Evolutionary conservation across 2,329 filamentous ascomycete genomes (phyloP).

Genomic region (Aureobasidium lini): DNA sequence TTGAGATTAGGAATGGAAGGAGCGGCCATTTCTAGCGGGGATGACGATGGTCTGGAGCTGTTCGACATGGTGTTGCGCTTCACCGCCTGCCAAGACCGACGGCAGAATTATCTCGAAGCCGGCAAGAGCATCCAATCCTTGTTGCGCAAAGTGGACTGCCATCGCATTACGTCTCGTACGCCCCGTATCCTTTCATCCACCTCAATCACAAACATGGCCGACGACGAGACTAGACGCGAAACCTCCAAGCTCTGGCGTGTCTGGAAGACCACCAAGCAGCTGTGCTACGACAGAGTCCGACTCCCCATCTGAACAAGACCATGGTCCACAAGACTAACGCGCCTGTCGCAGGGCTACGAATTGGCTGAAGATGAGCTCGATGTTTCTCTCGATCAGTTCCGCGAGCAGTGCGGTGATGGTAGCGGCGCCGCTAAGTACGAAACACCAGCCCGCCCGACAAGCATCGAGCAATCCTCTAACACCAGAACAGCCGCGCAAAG

Average conservation of each 20-base stretch:
- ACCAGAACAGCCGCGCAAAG: slow-evolving; percentile 59
- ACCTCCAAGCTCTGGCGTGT: slow-evolving; percentile 77
- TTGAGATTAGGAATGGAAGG: slow-evolving; percentile 66
- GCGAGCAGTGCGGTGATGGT: slow-evolving; percentile 59
- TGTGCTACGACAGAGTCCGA: slow-evolving; percentile 82
- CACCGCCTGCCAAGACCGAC: not conserved
- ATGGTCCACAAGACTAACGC: not conserved
- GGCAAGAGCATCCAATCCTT: not conserved
- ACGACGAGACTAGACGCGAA: slow-evolving; percentile 24
- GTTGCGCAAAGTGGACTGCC: not conserved
- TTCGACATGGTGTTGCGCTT: not conserved
- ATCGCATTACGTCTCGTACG: not conserved
- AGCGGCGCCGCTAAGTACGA: slow-evolving; percentile 68
- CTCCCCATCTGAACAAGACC: slow-evolving; percentile 15
- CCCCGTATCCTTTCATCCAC: not conserved
- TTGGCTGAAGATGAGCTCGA: slow-evolving; percentile 82
- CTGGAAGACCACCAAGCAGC: slow-evolving; percentile 88
- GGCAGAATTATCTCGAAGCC: slow-evolving; percentile 1
- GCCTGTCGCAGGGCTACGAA: slow-evolving; percentile 69
- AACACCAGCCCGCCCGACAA: not conserved
- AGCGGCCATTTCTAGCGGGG: slow-evolving; percentile 13
- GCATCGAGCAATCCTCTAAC: not conserved
- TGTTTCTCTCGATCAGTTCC: slow-evolving; percentile 78
- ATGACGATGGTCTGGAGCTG: not conserved
- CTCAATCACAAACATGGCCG: slow-evolving; percentile 17